Conservation (phyloP, 306 rosid genomes). For the Prunus mume region DNA sequence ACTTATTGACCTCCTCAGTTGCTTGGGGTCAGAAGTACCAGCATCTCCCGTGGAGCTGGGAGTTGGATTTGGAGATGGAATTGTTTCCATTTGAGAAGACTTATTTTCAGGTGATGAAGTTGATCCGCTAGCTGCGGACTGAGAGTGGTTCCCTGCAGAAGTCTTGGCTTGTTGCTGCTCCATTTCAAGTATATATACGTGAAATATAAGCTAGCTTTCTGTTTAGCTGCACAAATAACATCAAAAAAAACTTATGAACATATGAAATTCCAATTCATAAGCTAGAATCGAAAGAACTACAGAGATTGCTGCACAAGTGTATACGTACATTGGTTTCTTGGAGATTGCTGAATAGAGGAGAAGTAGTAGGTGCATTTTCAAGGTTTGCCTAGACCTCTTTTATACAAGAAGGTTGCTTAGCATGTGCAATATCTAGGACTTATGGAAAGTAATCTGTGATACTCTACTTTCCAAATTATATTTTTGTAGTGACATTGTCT, state of each 20-base stretch:
- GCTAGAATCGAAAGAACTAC: neutral
- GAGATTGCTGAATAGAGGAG: conserved; percentile 2
- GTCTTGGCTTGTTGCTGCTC: neutral
- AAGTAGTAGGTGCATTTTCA: neutral
- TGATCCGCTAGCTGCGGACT: neutral
- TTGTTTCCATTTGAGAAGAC: neutral
- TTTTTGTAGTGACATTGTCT: neutral
- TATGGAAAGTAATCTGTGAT: neutral
- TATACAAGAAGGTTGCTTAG: neutral
- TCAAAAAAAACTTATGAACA: neutral
- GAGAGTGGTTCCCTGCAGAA: neutral
- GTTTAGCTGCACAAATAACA: neutral
- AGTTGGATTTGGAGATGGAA: neutral
- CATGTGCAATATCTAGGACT: neutral
- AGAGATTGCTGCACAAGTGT: neutral
- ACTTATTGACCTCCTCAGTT: neutral
- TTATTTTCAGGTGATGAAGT: neutral
- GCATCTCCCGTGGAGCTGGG: neutral
- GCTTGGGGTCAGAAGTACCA: neutral
- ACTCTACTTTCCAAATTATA: neutral
- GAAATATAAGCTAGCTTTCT: neutral
- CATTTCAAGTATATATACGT: neutral
- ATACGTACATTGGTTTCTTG: neutral
- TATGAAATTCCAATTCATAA: neutral
- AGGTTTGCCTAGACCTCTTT: neutral